phyloP scores from a whole-genome alignment of 2,329 filamentous ascomycete species.

The Coniochaeta sp. region DNA sequence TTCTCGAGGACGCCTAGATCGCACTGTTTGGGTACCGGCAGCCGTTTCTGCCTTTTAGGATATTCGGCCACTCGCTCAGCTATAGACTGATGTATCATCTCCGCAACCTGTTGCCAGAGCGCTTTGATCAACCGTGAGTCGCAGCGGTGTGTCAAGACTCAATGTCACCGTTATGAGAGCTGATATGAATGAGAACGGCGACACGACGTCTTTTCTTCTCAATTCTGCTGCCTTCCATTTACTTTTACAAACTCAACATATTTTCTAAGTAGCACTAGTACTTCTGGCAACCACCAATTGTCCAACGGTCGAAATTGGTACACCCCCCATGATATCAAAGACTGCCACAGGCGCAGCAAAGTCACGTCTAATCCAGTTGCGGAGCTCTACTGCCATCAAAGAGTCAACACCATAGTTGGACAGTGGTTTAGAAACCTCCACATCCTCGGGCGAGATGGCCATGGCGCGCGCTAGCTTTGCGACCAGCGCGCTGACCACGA shows the following conservation, averaged over 20 bases:
- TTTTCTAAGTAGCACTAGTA: background rate
- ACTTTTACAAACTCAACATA: background rate
- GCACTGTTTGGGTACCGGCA: too few relatives aligned
- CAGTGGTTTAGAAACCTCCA: conserved; percentile 8
- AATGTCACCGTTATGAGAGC: too few relatives aligned
- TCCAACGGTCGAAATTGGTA: conserved; percentile 1
- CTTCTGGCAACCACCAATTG: background rate
- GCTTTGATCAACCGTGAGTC: too few relatives aligned
- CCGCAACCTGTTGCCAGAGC: too few relatives aligned
- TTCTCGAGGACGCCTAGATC: too few relatives aligned
- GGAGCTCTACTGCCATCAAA: conserved; percentile 26
- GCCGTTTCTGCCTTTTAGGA: too few relatives aligned
- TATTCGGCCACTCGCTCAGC: too few relatives aligned
- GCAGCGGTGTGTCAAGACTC: too few relatives aligned
- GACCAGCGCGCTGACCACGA: conserved; percentile 14
- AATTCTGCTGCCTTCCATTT: background rate
- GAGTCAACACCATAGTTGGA: conserved; percentile 19
- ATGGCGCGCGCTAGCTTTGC: conserved; percentile 5
- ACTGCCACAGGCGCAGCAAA: conserved; percentile 23
- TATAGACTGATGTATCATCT: too few relatives aligned
- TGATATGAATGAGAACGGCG: too few relatives aligned
- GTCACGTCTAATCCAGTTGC: conserved; percentile 26
- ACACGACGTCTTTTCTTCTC: too few relatives aligned
- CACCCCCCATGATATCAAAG: conserved; percentile 21
- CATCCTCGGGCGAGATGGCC: conserved; percentile 6